phyloP scores from a whole-genome alignment of 208 protist species.

The Leishmania major region DNA sequence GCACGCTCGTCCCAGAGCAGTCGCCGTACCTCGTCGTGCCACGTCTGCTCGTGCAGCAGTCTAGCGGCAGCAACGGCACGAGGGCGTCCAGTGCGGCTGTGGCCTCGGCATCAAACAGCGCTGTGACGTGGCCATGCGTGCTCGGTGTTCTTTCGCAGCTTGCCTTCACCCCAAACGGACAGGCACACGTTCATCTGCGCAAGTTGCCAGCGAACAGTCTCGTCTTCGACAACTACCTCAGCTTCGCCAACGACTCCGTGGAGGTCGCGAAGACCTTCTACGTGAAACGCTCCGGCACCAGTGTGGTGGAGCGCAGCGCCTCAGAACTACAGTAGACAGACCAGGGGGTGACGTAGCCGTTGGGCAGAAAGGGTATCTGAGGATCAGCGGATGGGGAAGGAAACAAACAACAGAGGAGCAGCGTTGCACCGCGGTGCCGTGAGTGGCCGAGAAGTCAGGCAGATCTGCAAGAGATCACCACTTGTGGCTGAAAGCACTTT shows the following conservation, averaged over 20 bases:
- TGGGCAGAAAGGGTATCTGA: neutral
- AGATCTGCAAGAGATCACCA: neutral
- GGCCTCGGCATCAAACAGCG: conserved; percentile 5
- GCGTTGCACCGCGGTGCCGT: neutral
- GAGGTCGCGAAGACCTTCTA: conserved; percentile 38
- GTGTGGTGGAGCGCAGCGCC: conserved; percentile 16
- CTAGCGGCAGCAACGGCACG: neutral
- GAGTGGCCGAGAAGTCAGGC: neutral
- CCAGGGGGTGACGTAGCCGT: neutral
- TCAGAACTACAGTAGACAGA: conserved; percentile 24
- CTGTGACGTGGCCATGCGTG: conserved; percentile 28
- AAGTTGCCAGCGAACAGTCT: conserved; percentile 34
- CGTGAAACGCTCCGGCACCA: conserved; percentile 25
- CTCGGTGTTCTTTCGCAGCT: conserved; percentile 52
- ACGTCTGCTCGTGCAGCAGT: conserved; percentile 38
- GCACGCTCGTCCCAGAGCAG: conserved; percentile 66
- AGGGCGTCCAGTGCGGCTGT: neutral
- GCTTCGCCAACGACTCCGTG: conserved; percentile 41
- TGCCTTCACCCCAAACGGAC: conserved; percentile 38
- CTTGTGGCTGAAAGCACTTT: neutral
- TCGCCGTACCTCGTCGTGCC: conserved; percentile 82
- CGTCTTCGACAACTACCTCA: conserved; percentile 61
- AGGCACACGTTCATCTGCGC: conserved; percentile 46
- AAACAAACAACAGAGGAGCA: neutral
- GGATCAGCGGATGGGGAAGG: neutral